phyloP scores from a whole-genome alignment of 768 basidiomycete species.

The Termitomyces sp. region DNA sequence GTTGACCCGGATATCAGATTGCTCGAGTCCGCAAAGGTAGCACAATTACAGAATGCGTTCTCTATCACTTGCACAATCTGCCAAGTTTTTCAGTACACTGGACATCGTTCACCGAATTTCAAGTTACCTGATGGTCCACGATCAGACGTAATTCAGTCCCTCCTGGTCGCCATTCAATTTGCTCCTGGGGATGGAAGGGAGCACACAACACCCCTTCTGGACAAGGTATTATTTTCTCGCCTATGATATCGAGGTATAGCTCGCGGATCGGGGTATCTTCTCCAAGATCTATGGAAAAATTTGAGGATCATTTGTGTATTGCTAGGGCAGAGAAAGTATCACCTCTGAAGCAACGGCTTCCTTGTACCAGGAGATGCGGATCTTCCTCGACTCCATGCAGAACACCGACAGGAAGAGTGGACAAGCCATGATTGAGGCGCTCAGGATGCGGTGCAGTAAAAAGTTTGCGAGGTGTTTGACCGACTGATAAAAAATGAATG shows the following conservation, averaged over 20 bases:
- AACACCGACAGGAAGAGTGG: slow-evolving; percentile 64
- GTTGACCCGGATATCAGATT: slow-evolving; percentile 76
- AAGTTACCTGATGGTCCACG: slow-evolving; percentile 54
- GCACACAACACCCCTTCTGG: slow-evolving; percentile 50
- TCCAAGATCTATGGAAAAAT: slow-evolving; percentile 39
- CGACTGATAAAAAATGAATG: slow-evolving; percentile 44
- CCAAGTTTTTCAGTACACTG: background rate
- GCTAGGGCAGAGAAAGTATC: background rate
- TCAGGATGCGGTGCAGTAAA: slow-evolving; percentile 74
- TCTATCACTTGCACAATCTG: slow-evolving; percentile 78
- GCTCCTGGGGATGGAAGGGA: slow-evolving; percentile 60
- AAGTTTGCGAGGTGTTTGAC: slow-evolving; percentile 87
- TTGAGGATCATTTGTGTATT: background rate
- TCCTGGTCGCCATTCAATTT: slow-evolving; percentile 59
- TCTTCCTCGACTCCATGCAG: slow-evolving; percentile 84
- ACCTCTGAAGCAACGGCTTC: slow-evolving; percentile 54
- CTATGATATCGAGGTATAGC: slow-evolving; percentile 52
- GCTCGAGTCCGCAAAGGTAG: slow-evolving; percentile 67
- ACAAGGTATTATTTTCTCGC: slow-evolving; percentile 57
- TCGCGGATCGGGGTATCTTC: slow-evolving; percentile 37
- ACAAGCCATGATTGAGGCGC: slow-evolving; percentile 65
- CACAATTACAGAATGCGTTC: slow-evolving; percentile 64
- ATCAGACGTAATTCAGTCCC: slow-evolving; percentile 55
- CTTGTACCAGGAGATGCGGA: slow-evolving; percentile 60
- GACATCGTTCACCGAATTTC: too few relatives aligned